Evolutionary conservation across 768 basidiomycete genomes (phyloP).

Genomic region (Dioszegia aurantiaca): DNA sequence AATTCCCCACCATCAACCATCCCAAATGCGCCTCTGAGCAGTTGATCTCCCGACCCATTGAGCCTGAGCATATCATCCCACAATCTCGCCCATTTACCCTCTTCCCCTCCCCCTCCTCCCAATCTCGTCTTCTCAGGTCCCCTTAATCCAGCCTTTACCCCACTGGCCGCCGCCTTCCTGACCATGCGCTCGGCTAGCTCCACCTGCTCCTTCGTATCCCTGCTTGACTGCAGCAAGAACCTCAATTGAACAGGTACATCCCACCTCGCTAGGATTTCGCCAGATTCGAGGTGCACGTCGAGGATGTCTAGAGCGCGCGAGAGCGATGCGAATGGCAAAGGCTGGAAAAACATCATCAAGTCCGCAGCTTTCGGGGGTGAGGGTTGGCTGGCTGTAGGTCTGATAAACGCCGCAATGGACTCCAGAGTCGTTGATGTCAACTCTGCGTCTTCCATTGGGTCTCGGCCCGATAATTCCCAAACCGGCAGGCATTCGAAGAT

Average conservation of each 20-base stretch:
- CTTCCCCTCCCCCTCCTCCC: constrained; percentile 52
- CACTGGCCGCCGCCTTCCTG: constrained; percentile 17
- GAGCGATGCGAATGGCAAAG: constrained; percentile 68
- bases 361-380: constrained; percentile 63
- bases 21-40: constrained; percentile 74
- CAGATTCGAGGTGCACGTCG: constrained; percentile 89
- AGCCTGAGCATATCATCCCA: constrained; percentile 88
- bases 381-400: constrained; percentile 64
- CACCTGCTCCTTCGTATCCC: constrained; percentile 67
- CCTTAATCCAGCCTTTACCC: constrained; percentile 10
- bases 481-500: constrained; percentile 97
- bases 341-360: constrained; percentile 75
- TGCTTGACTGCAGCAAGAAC: constrained; percentile 83
- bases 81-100: constrained; percentile 80
- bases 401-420: constrained; percentile 74
- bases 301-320: constrained; percentile 83
- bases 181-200: constrained; percentile 85
- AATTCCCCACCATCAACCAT: constrained; percentile 69
- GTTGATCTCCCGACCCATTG: constrained; percentile 61
- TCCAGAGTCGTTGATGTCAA: constrained; percentile 75
- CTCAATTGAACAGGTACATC: constrained; percentile 72
- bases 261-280: constrained; percentile 88
- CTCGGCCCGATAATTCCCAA: constrained; percentile 61
- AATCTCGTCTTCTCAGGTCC: constrained; percentile 6
- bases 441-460: constrained; percentile 63